A percentile compares a stretch with the other conserved stretches of the same genome.
Evolutionary conservation across 1,139 yeast species (phyloP).

Genomic region (Lodderomyces metapsilosis): DNA sequence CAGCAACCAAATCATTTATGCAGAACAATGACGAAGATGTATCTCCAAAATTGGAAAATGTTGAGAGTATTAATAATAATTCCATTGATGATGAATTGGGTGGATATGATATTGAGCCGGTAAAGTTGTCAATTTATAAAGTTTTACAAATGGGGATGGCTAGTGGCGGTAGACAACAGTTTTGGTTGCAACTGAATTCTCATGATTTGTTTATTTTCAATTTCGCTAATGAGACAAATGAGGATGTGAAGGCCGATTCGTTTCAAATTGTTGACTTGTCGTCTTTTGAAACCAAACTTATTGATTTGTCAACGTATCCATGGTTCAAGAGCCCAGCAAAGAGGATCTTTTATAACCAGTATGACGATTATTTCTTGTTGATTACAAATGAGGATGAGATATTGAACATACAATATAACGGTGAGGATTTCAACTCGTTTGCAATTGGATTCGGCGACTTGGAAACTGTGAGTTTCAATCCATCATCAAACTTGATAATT

Average conservation of each 20-base stretch:
- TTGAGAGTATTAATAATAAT: conserved; percentile 36
- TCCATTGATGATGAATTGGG: conserved; percentile 32
- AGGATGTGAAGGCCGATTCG: conserved; percentile 12
- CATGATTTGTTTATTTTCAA: conserved; percentile 37
- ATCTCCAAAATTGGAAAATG: conserved; percentile 31
- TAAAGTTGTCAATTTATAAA: conserved; percentile 31
- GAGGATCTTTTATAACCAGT: conserved; percentile 26
- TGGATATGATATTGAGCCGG: conserved; percentile 26
- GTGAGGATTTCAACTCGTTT: conserved; percentile 10
- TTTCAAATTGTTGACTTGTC: conserved; percentile 38
- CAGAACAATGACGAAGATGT: conserved; percentile 22
- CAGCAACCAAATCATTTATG: conserved; percentile 36
- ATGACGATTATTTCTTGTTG: conserved; percentile 30
- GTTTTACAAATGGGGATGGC: conserved; percentile 31
- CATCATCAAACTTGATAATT: conserved; percentile 24
- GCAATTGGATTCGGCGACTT: conserved; percentile 14
- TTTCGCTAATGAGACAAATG: conserved; percentile 17
- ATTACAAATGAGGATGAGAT: conserved; percentile 28
- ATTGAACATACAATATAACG: conserved; percentile 27
- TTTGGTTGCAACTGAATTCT: conserved; percentile 42
- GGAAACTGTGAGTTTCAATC: conserved; percentile 23
- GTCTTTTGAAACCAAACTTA: conserved; percentile 29
- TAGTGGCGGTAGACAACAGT: conserved; percentile 30
- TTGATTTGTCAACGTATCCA: conserved; percentile 26
- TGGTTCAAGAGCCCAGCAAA: conserved; percentile 31